Percentiles rank a stretch among this genome's conserved stretches.
phyloP scores from a whole-genome alignment of 2,329 filamentous ascomycete genomes.

The Monosporascus ibericus region DNA sequence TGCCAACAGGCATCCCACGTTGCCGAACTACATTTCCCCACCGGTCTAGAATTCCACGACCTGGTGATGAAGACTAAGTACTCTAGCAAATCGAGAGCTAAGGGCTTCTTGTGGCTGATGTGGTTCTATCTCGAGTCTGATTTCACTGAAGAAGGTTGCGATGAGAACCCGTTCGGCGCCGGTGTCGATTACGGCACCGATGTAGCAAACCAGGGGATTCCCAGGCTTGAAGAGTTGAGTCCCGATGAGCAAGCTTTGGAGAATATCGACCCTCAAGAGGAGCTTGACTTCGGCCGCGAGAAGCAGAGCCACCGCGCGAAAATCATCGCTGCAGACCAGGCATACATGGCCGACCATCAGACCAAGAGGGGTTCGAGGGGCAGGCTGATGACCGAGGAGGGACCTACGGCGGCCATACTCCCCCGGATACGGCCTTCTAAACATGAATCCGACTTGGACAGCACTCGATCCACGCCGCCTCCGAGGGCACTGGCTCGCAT shows the following conservation, averaged over 20 bases:
- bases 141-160: constrained; percentile 80
- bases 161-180: constrained; percentile 83
- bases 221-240: constrained; percentile 58
- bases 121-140: constrained; percentile 99
- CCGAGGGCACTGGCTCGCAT: constrained; percentile 34
- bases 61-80: constrained; percentile 86
- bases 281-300: constrained; percentile 26
- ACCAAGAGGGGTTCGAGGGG: constrained; percentile 44
- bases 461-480: constrained; percentile 46
- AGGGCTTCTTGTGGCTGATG: constrained; percentile 93
- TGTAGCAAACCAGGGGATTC: constrained; percentile 64
- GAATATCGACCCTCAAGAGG: constrained; percentile 64
- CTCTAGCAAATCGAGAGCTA: constrained; percentile 75
- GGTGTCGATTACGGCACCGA: constrained; percentile 60
- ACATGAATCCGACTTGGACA: constrained; percentile 51
- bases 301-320: constrained; percentile 70
- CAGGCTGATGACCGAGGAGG: constrained; percentile 41
- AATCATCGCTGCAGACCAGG: constrained; percentile 71
- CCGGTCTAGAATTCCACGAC: constrained; percentile 87
- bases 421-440: constrained; percentile 58
- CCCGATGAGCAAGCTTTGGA: constrained; percentile 60
- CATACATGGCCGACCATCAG: constrained; percentile 57
- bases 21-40: constrained; percentile 85
- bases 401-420: constrained; percentile 49
- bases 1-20: constrained; percentile 85